A percentile compares a stretch with the other conserved stretches of the same genome.
Conservation (phyloP, 169 alveolate genomes). For the Eimeria tenella region DNA sequence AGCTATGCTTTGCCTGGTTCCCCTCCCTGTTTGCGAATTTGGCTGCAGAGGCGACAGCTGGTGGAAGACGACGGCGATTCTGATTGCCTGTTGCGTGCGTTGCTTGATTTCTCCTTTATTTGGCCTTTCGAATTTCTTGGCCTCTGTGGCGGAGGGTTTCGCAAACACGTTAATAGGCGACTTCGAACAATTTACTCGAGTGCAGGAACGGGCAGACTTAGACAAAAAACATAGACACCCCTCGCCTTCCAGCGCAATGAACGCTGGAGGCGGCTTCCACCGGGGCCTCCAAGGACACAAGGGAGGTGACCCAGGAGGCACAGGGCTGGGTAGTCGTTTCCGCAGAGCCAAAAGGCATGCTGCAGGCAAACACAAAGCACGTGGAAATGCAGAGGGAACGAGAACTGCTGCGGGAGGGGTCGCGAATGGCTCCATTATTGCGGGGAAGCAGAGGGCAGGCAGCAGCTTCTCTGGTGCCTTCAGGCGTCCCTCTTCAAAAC, state of each 20-base stretch:
- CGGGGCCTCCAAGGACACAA: not conserved
- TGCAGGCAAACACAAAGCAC: not conserved
- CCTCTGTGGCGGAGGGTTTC: conserved; percentile 93
- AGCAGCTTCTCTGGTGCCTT: conserved; percentile 34
- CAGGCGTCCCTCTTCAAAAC: conserved; percentile 43
- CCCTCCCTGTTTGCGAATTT: not conserved
- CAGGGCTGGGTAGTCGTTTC: not conserved
- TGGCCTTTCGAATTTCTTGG: conserved; percentile 90
- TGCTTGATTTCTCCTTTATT: conserved; percentile 90
- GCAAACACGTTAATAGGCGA: conserved; percentile 93
- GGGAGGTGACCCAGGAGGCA: not conserved
- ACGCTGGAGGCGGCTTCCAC: not conserved
- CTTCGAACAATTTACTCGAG: conserved; percentile 92
- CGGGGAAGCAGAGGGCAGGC: not conserved
- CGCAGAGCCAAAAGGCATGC: not conserved
- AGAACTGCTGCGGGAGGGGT: not conserved
- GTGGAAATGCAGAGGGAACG: not conserved
- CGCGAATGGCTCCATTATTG: not conserved
- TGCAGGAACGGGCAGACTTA: conserved; percentile 86
- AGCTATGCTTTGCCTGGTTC: no score
- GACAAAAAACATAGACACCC: conserved; percentile 78
- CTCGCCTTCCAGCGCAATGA: not conserved
- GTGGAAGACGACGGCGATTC: conserved; percentile 72
- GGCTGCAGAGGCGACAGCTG: conserved; percentile 80
- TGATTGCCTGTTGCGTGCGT: conserved; percentile 79